Percentiles rank a stretch among this genome's conserved stretches.
Conservation (phyloP, 2,329 filamentous ascomycete species). For the Aureobasidium namibiae region DNA sequence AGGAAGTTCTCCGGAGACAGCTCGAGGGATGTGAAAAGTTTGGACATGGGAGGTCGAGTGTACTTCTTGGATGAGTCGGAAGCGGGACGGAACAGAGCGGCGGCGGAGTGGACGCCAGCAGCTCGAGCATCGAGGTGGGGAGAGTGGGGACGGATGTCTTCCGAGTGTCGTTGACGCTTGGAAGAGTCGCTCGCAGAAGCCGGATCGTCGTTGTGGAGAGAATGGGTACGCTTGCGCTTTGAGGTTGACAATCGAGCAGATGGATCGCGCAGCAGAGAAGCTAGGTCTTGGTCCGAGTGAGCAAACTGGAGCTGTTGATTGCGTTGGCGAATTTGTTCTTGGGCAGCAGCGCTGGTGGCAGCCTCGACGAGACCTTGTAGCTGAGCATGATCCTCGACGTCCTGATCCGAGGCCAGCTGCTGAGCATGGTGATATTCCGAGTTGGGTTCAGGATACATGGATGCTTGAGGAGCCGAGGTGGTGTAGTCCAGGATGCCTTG, state of each 20-base stretch:
- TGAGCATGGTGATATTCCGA: slow-evolving; percentile 12
- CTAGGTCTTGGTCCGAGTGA: slow-evolving; percentile 3
- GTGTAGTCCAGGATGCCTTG: slow-evolving; percentile 6
- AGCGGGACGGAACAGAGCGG: slow-evolving; percentile 34
- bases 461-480: not conserved
- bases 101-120: slow-evolving; percentile 38
- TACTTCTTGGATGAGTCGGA: slow-evolving; percentile 43
- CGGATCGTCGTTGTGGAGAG: not conserved
- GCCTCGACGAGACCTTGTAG: slow-evolving; percentile 16
- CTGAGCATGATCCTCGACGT: slow-evolving; percentile 11
- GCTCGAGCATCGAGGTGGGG: slow-evolving; percentile 34
- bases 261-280: slow-evolving; percentile 5
- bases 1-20: slow-evolving; percentile 50
- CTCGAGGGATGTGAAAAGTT: slow-evolving; percentile 48
- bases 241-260: not conserved
- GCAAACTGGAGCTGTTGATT: not conserved
- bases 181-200: slow-evolving; percentile 1
- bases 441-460: slow-evolving; percentile 13
- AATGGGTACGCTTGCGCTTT: not conserved
- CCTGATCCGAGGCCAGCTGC: slow-evolving; percentile 5
- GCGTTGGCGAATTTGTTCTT: slow-evolving; percentile 16
- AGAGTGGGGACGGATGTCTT: slow-evolving; percentile 1
- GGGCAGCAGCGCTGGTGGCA: slow-evolving; percentile 14
- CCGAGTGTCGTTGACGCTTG: slow-evolving; percentile 5
- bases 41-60: slow-evolving; percentile 50